These are phyloP conservation scores for Solanum arcanum DNA, from an alignment of 257 asterid species.

Conservation along the genomic window DNA sequence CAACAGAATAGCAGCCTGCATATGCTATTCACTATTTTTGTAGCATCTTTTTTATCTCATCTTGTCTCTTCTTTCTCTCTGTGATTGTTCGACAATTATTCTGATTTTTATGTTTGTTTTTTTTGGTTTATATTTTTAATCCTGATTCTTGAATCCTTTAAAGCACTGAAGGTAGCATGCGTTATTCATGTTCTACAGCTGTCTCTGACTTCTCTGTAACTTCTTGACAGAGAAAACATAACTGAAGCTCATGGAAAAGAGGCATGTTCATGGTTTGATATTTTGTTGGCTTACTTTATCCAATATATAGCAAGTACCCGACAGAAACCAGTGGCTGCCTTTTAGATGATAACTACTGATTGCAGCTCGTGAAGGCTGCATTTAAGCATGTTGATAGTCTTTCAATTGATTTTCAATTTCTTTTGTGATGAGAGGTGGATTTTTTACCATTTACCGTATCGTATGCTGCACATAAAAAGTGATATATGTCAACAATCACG, in stretches of 20 bases:
- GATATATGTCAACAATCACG: slow-evolving; percentile 31
- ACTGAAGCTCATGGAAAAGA: slow-evolving; percentile 6
- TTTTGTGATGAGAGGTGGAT: slow-evolving; percentile 55
- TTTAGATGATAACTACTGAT: slow-evolving; percentile 54
- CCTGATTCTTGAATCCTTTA: background rate
- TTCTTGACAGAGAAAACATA: slow-evolving; percentile 24
- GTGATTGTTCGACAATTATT: background rate
- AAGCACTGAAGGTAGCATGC: background rate
- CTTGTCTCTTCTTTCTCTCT: background rate
- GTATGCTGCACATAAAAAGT: slow-evolving; percentile 37
- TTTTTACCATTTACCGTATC: slow-evolving; percentile 43
- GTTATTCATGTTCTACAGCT: background rate
- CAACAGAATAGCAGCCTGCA: background rate
- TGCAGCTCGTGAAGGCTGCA: slow-evolving; percentile 97
- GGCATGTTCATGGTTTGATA: background rate
- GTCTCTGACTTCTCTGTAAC: background rate
- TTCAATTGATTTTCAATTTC: slow-evolving; percentile 51
- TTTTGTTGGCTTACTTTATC: slow-evolving; percentile 3
- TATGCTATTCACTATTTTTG: background rate
- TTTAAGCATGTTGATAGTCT: slow-evolving; percentile 75
- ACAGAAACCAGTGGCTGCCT: slow-evolving; percentile 19
- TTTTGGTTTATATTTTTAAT: background rate
- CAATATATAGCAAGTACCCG: slow-evolving; percentile 14
- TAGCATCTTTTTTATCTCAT: background rate
- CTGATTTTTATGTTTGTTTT: background rate